Evolutionary conservation across 345 rosid genomes (phyloP).

Genomic region (Rhodamnia rubescens): DNA sequence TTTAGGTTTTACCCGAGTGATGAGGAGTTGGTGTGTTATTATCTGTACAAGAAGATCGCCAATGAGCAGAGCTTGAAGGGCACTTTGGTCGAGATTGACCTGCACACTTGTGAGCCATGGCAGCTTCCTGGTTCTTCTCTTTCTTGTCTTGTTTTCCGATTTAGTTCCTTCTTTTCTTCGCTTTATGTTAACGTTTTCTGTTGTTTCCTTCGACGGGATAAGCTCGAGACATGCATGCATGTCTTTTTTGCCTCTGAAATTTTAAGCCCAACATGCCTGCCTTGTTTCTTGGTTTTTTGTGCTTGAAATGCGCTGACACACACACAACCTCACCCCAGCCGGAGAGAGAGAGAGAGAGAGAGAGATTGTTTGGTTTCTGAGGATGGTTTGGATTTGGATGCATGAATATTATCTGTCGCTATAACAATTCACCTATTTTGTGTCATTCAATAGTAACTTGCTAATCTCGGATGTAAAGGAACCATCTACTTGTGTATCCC

Average conservation of each 20-base stretch:
- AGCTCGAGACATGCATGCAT: neutral
- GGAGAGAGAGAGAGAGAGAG: neutral
- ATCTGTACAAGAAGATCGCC: conserved; percentile 72
- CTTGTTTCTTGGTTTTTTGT: neutral
- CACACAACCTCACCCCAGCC: neutral
- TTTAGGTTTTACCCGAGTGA: conserved; percentile 95
- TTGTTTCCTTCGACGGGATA: neutral
- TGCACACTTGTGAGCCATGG: conserved; percentile 99
- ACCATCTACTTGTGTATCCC: neutral
- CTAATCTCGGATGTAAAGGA: neutral
- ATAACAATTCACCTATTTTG: neutral
- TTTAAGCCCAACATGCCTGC: neutral
- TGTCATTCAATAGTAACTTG: neutral
- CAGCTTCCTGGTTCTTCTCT: conserved; percentile 80
- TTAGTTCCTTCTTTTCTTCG: neutral
- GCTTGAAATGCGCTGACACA: neutral
- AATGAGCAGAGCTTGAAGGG: conserved; percentile 57
- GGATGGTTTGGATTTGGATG: neutral
- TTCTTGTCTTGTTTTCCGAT: neutral
- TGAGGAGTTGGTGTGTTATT: conserved; percentile 93
- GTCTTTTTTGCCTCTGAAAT: neutral
- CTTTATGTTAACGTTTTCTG: neutral
- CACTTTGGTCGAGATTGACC: conserved; percentile 77
- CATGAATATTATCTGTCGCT: neutral
- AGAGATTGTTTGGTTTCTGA: neutral